Evolutionary conservation across 768 basidiomycete genomes (phyloP), one percentile per base, ranked within the genome.

Genomic region (Clitopilus passeckerianus): DNA sequence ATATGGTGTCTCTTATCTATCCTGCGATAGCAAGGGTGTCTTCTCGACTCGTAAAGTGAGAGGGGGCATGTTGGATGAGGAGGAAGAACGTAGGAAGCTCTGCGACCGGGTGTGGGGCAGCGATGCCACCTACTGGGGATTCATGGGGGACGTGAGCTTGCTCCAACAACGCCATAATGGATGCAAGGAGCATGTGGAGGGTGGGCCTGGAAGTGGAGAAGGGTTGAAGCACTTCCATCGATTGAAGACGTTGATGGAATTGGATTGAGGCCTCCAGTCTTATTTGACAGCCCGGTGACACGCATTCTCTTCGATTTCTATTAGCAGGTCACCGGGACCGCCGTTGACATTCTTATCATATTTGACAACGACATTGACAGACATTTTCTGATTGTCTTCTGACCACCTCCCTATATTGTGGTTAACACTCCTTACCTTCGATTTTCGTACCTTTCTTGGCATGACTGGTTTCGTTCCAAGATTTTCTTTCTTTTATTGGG

Each of bases 1-100:
- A 12, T 12, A 18, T 50, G 62, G 65, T 30, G 72, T 76, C 16
- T 63, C 68, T n/a, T 65, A 75, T 64, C 64, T 75, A 18, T 41
- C 60, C 18, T 50, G 46, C 46, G 46, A 50, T 12, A 50, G 46
- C 22, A 50, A 50, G 46, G 46, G 46, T n/a, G 46, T 50, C 46
- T 50, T 50, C 46, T 50, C 46, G 22, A 50, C 15, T 22, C 46
- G 46, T 18, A 50, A 50, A 22, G 46, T 50, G 16, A n/a, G 46
- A 20, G 46, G 46, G 5, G 46, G 46, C n/a, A 50, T 50, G 22
- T 22, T 50, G 46, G 46, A 50, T 50, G 46, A 69, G 56, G 68
- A 70, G 37, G 69, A 70, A 37, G 66, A 66, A 24, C 61, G 62
- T 61, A 34, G 61, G 56, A 57, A 62, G 57, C 27, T 59, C 64